Conservation (phyloP, 2,329 filamentous ascomycete species). For the Sarocladium kiliense region DNA sequence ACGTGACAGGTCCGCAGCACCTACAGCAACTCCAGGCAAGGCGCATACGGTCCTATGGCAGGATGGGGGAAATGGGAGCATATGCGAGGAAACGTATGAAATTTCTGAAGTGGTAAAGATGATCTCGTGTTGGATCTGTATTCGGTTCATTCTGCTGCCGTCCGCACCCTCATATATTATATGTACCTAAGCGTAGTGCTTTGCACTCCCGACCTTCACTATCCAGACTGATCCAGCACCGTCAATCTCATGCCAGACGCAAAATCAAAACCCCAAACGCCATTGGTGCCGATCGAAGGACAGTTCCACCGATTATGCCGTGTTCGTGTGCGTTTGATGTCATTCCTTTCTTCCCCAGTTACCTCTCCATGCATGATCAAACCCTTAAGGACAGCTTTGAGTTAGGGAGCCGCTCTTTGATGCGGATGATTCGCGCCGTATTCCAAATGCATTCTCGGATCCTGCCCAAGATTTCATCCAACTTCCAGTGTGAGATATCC, state of each 20-base stretch:
- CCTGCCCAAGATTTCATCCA: background rate
- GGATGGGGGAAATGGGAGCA: background rate
- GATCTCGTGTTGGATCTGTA: too few relatives aligned
- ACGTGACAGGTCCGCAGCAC: background rate
- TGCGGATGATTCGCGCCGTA: background rate
- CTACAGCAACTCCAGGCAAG: background rate
- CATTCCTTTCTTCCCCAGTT: background rate
- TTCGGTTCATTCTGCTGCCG: background rate
- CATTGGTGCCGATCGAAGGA: background rate
- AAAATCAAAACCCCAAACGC: background rate
- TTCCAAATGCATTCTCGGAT: conserved; percentile 2
- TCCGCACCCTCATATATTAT: background rate
- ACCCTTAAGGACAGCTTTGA: background rate
- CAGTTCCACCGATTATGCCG: background rate
- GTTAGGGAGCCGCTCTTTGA: too few relatives aligned
- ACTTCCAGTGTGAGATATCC: background rate
- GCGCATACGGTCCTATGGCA: background rate
- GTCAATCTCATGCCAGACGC: background rate
- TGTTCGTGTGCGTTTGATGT: background rate
- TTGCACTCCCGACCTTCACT: background rate
- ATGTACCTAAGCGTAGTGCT: background rate
- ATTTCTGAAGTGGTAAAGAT: too few relatives aligned
- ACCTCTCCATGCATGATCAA: background rate
- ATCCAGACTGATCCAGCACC: background rate
- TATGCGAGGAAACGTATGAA: too few relatives aligned